Conservation (phyloP, 148 eudicot genomes). For the Arbutus unedo region DNA sequence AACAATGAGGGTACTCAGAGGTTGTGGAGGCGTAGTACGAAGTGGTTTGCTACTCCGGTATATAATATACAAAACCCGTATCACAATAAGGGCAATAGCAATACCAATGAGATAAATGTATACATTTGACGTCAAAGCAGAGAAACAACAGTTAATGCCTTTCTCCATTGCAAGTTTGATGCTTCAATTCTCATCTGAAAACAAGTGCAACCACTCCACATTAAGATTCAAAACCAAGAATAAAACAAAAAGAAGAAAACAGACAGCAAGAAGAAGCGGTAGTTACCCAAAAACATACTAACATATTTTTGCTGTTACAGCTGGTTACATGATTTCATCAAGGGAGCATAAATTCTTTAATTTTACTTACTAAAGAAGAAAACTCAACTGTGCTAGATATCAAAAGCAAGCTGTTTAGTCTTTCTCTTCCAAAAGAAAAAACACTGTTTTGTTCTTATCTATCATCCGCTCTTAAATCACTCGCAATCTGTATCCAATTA, state of each 20-base stretch:
- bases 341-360: no score
- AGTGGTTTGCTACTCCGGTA: constrained; percentile 50
- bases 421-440: neutral
- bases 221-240: neutral
- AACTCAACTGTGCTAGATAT: neutral
- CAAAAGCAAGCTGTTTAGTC: neutral
- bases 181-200: neutral
- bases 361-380: neutral
- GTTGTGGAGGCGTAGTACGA: constrained; percentile 24
- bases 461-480: no score
- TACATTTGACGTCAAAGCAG: neutral
- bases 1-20: constrained; percentile 71
- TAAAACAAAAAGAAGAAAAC: neutral
- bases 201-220: neutral
- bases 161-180: constrained; percentile 13
- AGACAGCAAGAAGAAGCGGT: neutral
- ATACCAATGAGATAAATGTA: constrained; percentile 10
- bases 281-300: neutral
- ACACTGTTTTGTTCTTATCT: neutral
- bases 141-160: constrained; percentile 1
- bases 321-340: neutral
- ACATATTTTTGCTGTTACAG: neutral
- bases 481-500: no score
- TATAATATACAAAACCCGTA: constrained; percentile 52
- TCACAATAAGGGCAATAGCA: constrained; percentile 25